phyloP scores from a whole-genome alignment of 495 filamentous ascomycete species.

The Pyrenula aspistea region DNA sequence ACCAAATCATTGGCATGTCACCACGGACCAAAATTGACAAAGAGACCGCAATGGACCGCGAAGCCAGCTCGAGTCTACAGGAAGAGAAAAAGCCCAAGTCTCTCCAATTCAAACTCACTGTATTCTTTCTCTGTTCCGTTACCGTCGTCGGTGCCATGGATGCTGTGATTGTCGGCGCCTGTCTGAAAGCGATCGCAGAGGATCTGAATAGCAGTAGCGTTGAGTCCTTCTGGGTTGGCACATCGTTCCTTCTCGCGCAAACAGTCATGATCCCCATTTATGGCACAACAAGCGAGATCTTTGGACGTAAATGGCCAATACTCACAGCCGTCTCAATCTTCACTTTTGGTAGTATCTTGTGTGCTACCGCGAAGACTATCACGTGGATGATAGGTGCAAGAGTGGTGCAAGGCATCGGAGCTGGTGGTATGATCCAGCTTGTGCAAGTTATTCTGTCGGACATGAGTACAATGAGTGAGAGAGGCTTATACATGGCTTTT shows the following conservation, averaged over 20 bases:
- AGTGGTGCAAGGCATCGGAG: slow-evolving; percentile 57
- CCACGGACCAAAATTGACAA: neutral
- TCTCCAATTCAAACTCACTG: neutral
- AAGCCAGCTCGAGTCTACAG: neutral
- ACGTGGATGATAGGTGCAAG: slow-evolving; percentile 53
- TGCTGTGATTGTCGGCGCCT: neutral
- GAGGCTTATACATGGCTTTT: slow-evolving; percentile 26
- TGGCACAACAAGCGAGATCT: slow-evolving; percentile 20
- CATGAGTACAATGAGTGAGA: slow-evolving; percentile 35
- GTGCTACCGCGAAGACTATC: slow-evolving; percentile 39
- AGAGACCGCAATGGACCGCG: neutral
- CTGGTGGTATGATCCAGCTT: slow-evolving; percentile 54
- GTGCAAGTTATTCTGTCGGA: slow-evolving; percentile 61
- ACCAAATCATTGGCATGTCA: neutral
- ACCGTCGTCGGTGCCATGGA: neutral
- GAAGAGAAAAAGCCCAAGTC: neutral
- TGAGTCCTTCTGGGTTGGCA: slow-evolving; percentile 50
- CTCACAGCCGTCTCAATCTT: slow-evolving; percentile 19
- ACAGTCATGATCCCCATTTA: slow-evolving; percentile 41
- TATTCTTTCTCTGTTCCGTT: slow-evolving; percentile 1
- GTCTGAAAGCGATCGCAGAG: slow-evolving; percentile 13
- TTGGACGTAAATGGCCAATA: slow-evolving; percentile 23
- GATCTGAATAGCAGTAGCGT: slow-evolving; percentile 39
- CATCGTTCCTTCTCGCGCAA: slow-evolving; percentile 38
- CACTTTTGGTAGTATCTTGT: slow-evolving; percentile 15